phyloP scores from a whole-genome alignment of 768 basidiomycete genomes.

The Hygrophorus pudorinus region DNA sequence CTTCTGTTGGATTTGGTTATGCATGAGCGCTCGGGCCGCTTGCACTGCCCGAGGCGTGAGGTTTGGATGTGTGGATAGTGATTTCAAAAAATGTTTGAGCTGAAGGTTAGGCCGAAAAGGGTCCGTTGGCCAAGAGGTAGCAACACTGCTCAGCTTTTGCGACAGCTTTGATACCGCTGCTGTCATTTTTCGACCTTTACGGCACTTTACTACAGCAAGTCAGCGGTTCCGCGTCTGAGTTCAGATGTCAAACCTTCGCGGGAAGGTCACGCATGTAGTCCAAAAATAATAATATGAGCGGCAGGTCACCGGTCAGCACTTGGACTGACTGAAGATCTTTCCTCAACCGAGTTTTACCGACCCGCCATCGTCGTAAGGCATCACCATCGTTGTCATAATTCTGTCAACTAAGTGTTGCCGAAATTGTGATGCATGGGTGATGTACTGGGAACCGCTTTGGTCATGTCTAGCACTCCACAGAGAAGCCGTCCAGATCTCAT shows the following conservation, averaged over 20 bases:
- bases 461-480: not conserved
- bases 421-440: no score
- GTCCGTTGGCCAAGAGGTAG: slow-evolving; percentile 56
- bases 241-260: not conserved
- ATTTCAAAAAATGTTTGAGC: slow-evolving; percentile 52
- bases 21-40: slow-evolving; percentile 44
- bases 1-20: slow-evolving; percentile 48
- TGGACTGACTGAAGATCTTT: no score
- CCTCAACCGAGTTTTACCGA: no score
- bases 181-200: no score
- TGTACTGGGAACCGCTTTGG: not conserved
- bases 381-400: no score
- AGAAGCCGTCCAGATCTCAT: not conserved
- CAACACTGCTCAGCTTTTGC: slow-evolving; percentile 44
- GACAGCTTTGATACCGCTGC: slow-evolving; percentile 27
- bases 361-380: no score
- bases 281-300: no score
- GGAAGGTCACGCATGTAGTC: no score
- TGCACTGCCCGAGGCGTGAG: slow-evolving; percentile 52
- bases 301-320: no score
- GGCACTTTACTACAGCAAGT: no score
- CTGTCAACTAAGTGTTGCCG: no score
- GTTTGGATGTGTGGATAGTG: slow-evolving; percentile 58
- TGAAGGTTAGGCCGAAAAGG: slow-evolving; percentile 74
- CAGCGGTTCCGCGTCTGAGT: no score